These are phyloP conservation scores for Ophiostoma sp. DNA, from an alignment of 2,329 filamentous ascomycete genomes.

Conservation along the genomic window DNA sequence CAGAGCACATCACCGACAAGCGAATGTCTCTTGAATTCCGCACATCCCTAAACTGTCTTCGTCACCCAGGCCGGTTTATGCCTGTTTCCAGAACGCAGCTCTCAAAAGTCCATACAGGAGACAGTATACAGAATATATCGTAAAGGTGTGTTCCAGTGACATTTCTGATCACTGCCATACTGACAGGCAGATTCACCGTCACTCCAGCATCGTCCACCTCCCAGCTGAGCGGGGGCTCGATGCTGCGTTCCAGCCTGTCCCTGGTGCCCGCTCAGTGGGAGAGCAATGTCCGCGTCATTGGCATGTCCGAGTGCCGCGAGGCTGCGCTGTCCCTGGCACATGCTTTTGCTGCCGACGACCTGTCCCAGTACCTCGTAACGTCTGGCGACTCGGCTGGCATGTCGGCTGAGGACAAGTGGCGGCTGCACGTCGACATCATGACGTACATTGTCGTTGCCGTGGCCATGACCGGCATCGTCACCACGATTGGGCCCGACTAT, in stretches of 20 bases:
- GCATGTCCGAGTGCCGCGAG: conserved; percentile 62
- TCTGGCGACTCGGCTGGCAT: conserved; percentile 56
- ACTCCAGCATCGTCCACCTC: conserved; percentile 21
- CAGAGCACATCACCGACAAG: conserved; percentile 19
- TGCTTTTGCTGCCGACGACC: conserved; percentile 69
- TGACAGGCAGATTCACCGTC: background rate
- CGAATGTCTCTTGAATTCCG: conserved; percentile 56
- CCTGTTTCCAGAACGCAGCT: conserved; percentile 52
- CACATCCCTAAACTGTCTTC: conserved; percentile 51
- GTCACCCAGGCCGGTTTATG: conserved; percentile 54
- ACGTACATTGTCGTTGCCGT: conserved; percentile 73
- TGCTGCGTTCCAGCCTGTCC: conserved; percentile 32
- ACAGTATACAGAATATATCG: conserved; percentile 52
- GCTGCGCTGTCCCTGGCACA: conserved; percentile 68
- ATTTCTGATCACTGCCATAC: background rate
- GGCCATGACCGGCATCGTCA: conserved; percentile 67
- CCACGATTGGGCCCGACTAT: conserved; percentile 68
- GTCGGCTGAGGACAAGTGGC: conserved; percentile 65
- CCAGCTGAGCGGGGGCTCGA: background rate
- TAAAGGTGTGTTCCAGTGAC: background rate
- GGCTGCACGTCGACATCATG: conserved; percentile 70
- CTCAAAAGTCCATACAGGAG: conserved; percentile 51
- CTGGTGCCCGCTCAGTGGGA: conserved; percentile 51
- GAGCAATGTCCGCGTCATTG: conserved; percentile 56
- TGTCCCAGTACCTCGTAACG: conserved; percentile 65